A percentile compares a stretch with the other conserved stretches of the same genome.
Conservation (phyloP, 345 rosid species). For the Durio zibethinus region DNA sequence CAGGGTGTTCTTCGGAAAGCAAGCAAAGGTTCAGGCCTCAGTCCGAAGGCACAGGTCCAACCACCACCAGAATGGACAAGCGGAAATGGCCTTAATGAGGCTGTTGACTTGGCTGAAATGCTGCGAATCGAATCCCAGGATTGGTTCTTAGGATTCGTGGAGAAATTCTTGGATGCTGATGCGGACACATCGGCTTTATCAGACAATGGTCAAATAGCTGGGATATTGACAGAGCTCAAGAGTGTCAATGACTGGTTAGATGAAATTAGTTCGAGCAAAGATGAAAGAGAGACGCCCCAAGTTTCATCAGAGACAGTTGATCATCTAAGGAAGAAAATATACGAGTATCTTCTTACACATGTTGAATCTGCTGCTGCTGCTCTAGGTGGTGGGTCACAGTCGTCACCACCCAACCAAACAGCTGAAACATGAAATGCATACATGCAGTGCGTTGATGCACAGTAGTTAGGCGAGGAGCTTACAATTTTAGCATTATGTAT, state of each 20-base stretch:
- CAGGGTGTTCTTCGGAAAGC: conserved; percentile 61
- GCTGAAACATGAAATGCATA: conserved; percentile 16
- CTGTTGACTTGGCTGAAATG: conserved; percentile 72
- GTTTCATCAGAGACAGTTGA: conserved; percentile 62
- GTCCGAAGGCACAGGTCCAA: conserved; percentile 47
- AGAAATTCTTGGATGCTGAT: conserved; percentile 82
- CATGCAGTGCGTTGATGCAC: background rate
- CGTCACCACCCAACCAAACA: conserved; percentile 39
- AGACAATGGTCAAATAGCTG: conserved; percentile 80
- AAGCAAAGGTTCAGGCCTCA: conserved; percentile 36
- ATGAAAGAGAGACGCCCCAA: conserved; percentile 44
- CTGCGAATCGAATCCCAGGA: conserved; percentile 72
- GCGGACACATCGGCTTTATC: conserved; percentile 55
- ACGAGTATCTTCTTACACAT: conserved; percentile 81
- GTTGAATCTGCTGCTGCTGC: conserved; percentile 97
- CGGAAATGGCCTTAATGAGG: conserved; percentile 64
- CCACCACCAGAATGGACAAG: conserved; percentile 70
- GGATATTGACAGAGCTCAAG: conserved; percentile 90
- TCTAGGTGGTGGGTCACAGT: conserved; percentile 61
- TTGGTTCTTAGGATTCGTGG: conserved; percentile 91
- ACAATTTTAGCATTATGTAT: conserved; percentile 18
- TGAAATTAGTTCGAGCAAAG: conserved; percentile 57
- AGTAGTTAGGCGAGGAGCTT: background rate
- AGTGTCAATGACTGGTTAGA: conserved; percentile 94
- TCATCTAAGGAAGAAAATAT: conserved; percentile 81